Conservation (phyloP, 2,329 filamentous ascomycete species). For the Calonectria leucothoes region DNA sequence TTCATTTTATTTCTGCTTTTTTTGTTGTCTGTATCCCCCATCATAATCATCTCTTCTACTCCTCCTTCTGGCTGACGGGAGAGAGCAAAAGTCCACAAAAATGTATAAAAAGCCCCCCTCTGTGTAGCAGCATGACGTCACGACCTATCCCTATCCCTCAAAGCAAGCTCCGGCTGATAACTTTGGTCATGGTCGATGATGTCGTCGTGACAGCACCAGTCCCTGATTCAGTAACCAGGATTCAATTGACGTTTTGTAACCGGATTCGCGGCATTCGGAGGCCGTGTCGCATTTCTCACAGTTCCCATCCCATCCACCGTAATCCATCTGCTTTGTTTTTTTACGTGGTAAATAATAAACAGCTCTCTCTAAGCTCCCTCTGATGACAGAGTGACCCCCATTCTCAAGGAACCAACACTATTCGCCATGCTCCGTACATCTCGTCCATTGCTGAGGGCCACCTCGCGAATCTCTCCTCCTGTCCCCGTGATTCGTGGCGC, state of each 20-base stretch:
- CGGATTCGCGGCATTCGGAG: neutral
- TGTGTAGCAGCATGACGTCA: slow-evolving; percentile 40
- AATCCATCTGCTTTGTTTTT: neutral
- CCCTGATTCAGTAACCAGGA: slow-evolving; percentile 1
- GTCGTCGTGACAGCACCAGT: slow-evolving; percentile 34
- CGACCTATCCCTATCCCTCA: slow-evolving; percentile 24
- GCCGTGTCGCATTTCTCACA: neutral
- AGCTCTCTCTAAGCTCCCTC: neutral
- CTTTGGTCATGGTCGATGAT: slow-evolving; percentile 33
- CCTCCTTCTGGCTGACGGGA: neutral
- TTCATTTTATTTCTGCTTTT: neutral
- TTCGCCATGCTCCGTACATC: slow-evolving; percentile 47
- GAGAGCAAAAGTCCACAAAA: neutral
- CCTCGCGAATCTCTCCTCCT: slow-evolving; percentile 28
- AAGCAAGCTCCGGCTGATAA: slow-evolving; percentile 17
- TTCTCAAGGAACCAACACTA: neutral
- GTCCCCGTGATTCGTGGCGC: slow-evolving; percentile 13
- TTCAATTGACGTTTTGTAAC: slow-evolving; percentile 11
- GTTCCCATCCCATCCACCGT: neutral
- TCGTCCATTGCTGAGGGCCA: slow-evolving; percentile 37
- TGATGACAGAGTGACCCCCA: neutral
- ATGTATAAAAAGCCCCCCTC: neutral
- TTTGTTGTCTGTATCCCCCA: neutral
- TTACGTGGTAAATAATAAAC: neutral
- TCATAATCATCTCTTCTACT: neutral